A percentile compares a stretch with the other conserved stretches of the same genome.
Evolutionary conservation across 352 stramenopile species (phyloP).

Genomic region (Phytophthora ohioensis): DNA sequence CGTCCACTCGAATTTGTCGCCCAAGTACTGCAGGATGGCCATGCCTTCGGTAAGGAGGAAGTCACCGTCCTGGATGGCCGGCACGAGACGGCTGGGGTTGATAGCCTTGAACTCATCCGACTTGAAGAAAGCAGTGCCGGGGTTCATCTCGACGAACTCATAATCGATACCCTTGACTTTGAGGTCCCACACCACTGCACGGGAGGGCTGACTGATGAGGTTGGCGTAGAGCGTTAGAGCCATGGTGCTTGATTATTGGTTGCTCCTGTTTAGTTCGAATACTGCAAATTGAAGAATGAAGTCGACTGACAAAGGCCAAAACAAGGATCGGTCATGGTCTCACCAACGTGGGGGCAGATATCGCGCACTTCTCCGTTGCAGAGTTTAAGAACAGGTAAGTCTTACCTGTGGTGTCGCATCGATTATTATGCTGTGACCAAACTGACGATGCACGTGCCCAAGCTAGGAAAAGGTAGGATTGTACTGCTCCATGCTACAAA

Average conservation of each 20-base stretch:
- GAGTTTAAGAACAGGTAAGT: not conserved
- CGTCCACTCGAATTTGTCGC: conserved; percentile 63
- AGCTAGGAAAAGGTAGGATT: conserved; percentile 2
- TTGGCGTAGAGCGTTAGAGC: conserved; percentile 67
- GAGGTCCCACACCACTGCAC: conserved; percentile 50
- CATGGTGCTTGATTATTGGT: conserved; percentile 24
- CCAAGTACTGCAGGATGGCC: conserved; percentile 68
- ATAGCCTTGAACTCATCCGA: conserved; percentile 60
- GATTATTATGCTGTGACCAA: not conserved
- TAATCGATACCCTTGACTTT: conserved; percentile 54
- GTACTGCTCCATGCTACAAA: not conserved
- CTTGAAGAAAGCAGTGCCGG: conserved; percentile 44
- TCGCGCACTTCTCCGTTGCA: not conserved
- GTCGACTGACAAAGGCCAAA: not conserved
- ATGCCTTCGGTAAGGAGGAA: conserved; percentile 66
- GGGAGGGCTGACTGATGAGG: conserved; percentile 64
- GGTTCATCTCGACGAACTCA: conserved; percentile 48
- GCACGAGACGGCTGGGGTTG: conserved; percentile 62
- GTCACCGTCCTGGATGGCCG: conserved; percentile 61
- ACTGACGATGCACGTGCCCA: not conserved
- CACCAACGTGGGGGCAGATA: conserved; percentile 3
- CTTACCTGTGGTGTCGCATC: not conserved
- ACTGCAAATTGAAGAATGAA: conserved; percentile 18
- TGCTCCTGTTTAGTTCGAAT: not conserved
- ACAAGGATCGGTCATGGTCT: not conserved